These are phyloP conservation scores for Pouteria glomerata DNA, from an alignment of 148 eudicot species.

Conservation along the genomic window DNA sequence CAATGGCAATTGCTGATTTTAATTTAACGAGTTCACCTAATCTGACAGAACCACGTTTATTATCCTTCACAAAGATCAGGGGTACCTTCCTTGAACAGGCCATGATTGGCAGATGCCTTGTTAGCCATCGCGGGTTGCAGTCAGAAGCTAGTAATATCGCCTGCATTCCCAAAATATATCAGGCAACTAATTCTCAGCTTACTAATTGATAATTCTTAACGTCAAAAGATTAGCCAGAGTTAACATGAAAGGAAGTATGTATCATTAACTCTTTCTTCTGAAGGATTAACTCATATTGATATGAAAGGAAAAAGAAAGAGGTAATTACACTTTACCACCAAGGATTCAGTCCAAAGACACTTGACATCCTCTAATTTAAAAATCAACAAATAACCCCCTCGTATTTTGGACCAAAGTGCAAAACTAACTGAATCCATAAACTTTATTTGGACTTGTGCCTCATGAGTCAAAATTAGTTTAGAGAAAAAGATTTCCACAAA, in stretches of 20 bases:
- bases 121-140: constrained; percentile 73
- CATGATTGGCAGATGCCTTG: constrained; percentile 69
- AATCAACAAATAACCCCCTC: no score
- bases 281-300: not conserved
- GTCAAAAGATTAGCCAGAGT: not conserved
- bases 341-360: not conserved
- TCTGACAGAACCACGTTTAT: constrained; percentile 63
- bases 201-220: not conserved
- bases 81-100: constrained; percentile 73
- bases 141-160: constrained; percentile 83
- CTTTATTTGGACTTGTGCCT: no score
- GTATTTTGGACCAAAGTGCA: no score
- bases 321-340: no score
- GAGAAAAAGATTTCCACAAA: no score
- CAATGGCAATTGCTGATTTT: constrained; percentile 78
- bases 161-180: constrained; percentile 27
- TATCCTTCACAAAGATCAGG: constrained; percentile 60
- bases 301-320: not conserved
- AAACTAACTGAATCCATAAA: no score
- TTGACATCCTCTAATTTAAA: no score
- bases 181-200: not conserved
- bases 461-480: no score
- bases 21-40: constrained; percentile 70
- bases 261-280: not conserved
- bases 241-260: no score